phyloP scores from a whole-genome alignment of 441 rosid species.

The Capsella rubella region DNA sequence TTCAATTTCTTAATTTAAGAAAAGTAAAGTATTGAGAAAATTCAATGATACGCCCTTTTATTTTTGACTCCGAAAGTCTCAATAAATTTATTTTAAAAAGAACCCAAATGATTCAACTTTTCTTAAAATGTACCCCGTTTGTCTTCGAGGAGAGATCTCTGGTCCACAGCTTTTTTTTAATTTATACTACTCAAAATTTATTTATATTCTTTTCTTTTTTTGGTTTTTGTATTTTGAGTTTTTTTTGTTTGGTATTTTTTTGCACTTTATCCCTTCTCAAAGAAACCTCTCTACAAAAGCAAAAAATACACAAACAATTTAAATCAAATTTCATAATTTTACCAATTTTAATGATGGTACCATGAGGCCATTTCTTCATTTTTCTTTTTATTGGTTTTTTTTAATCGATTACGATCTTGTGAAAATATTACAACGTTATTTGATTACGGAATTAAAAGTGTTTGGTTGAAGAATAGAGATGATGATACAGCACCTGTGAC shows the following conservation, averaged over 20 bases:
- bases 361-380: constrained; percentile 6
- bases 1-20: constrained; percentile 6
- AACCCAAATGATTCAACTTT: constrained; percentile 44
- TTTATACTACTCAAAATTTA: not conserved
- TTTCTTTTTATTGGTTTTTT: too few relatives aligned
- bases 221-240: constrained; percentile 29
- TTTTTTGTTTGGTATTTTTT: constrained; percentile 3
- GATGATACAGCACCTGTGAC: constrained; percentile 48
- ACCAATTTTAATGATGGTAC: constrained; percentile 12
- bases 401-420: not conserved
- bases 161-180: constrained; percentile 36
- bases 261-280: constrained; percentile 46
- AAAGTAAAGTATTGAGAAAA: not conserved
- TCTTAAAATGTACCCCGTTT: constrained; percentile 47
- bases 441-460: constrained; percentile 30
- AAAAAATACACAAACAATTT: not conserved
- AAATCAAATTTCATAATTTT: not conserved
- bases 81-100: constrained; percentile 22
- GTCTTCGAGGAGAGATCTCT: constrained; percentile 46
- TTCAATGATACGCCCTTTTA: constrained; percentile 42
- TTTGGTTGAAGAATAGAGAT: constrained; percentile 38
- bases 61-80: constrained; percentile 45
- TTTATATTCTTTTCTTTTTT: constrained; percentile 39
- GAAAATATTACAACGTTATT: not conserved
- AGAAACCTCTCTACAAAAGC: constrained; percentile 41